Evolutionary conservation across 441 rosid species (phyloP).

Genomic region (Pelargonium fulgidum): DNA sequence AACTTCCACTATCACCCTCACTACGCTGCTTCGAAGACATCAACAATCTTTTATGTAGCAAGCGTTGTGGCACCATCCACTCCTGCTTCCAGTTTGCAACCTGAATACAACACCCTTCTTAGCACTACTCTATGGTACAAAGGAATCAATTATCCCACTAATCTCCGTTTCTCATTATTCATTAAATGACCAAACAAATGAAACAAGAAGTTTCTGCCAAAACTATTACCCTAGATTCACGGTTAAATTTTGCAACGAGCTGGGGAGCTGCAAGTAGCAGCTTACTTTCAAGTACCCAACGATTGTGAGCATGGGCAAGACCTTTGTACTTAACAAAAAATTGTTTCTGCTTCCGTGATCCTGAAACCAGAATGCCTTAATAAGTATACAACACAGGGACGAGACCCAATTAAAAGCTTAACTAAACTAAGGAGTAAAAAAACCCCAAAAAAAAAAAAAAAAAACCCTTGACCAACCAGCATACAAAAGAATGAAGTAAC

Average conservation of each 20-base stretch:
- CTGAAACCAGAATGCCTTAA: conserved; percentile 24
- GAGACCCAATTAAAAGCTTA: not conserved
- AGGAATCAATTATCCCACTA: not conserved
- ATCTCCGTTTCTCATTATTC: not conserved
- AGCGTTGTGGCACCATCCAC: conserved; percentile 47
- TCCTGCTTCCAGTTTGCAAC: conserved; percentile 34
- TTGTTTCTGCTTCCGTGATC: conserved; percentile 28
- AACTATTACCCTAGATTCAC: conserved; percentile 34
- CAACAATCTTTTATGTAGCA: conserved; percentile 38
- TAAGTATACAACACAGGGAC: conserved; percentile 1
- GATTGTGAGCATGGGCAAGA: conserved; percentile 49
- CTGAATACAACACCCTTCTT: conserved; percentile 26
- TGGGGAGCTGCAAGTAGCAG: conserved; percentile 40
- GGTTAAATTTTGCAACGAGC: conserved; percentile 38
- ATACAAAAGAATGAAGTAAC: conserved; percentile 2
- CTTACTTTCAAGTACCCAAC: conserved; percentile 39
- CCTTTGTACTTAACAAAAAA: conserved; percentile 44
- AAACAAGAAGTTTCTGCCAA: conserved; percentile 1
- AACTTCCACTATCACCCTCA: conserved; percentile 13
- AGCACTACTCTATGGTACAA: conserved; percentile 3
- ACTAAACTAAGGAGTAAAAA: conserved; percentile 10
- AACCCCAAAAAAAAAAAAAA: not conserved
- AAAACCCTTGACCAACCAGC: not conserved
- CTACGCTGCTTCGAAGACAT: conserved; percentile 21
- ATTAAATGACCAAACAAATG: not conserved